Base-by-base conservation (phyloP, 2,329 filamentous ascomycete species). In the Ophiostoma novo-ulmi region DNA sequence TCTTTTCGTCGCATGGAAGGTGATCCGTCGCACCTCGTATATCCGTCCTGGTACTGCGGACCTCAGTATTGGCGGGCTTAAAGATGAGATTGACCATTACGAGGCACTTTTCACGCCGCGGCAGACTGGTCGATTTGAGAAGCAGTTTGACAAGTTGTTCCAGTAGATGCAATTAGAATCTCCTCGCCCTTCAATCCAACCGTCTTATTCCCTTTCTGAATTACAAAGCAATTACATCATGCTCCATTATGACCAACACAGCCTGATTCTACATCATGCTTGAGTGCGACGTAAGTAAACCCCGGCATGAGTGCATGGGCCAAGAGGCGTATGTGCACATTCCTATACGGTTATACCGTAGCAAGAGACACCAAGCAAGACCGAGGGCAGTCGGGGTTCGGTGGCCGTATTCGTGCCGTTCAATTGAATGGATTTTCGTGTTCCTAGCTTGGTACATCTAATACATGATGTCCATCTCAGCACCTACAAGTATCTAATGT, bases 1-100 rank as follows among this genome's bases (percentile, higher is more conserved):
- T 10, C 17, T 61, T 3, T 70, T 68, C 20, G 14, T 70, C 10
- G 65, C 11, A 14, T 73, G 70, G 69, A 74, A 74, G 52, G 6
- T 72, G 5, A 14, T 72, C 35, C 10, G n/a, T n/a, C 70, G 69
- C 38, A 72, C 71, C 17, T 58, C 52, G 0, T 71, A 72, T 20
- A 70, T 74, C 13, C 70, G 67, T 17, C 73, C 73, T 3, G 71
- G 71, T 48, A 66, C 72, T 11, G 75, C 75, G 1, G 75, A 76
- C 36, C n/a, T 73, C 11, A 70, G 55, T 41, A 52, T 76, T n/a
- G 72, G 75, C 6, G 74, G 74, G 48, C 72, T 75, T 38, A 74
- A 73, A 55, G 74, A 75, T 7, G 70, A 75, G 36, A 76, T 76
- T 64, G 75, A 76, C 52, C 80, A 81, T 0, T 88, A 88, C 55